Conservation (phyloP, 345 rosid species). For the Schrenkiella parvula region DNA sequence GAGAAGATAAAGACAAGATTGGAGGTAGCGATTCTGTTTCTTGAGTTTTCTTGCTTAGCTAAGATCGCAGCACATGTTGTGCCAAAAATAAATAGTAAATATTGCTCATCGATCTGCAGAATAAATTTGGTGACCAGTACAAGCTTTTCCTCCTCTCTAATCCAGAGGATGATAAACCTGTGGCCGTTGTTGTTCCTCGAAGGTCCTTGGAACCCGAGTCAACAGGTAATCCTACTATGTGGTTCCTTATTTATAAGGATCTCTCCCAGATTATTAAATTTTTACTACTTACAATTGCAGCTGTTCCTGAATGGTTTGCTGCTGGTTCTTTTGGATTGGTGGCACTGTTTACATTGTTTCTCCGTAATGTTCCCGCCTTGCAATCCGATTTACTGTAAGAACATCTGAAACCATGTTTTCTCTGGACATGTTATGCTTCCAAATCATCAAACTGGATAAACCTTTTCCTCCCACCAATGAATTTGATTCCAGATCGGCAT, state of each 20-base stretch:
- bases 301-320: constrained; percentile 97
- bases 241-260: not conserved
- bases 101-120: constrained; percentile 41
- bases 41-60: not conserved
- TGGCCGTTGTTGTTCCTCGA: constrained; percentile 90
- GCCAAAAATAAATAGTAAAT: not conserved
- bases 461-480: not conserved
- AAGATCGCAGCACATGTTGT: not conserved
- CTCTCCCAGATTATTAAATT: not conserved
- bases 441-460: not conserved
- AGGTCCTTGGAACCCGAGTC: constrained; percentile 75
- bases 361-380: constrained; percentile 82
- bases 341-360: constrained; percentile 75
- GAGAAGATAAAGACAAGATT: constrained; percentile 73
- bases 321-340: constrained; percentile 90
- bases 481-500: constrained; percentile 56
- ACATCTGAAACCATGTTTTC: constrained; percentile 16
- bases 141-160: constrained; percentile 80
- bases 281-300: constrained; percentile 41
- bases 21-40: constrained; percentile 43
- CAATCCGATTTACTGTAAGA: constrained; percentile 82
- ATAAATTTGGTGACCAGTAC: constrained; percentile 73
- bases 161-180: constrained; percentile 96
- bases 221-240: constrained; percentile 43
- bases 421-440: not conserved